Base-by-base conservation (phyloP, 305 asterid species). In the Fraxinus ornus region DNA sequence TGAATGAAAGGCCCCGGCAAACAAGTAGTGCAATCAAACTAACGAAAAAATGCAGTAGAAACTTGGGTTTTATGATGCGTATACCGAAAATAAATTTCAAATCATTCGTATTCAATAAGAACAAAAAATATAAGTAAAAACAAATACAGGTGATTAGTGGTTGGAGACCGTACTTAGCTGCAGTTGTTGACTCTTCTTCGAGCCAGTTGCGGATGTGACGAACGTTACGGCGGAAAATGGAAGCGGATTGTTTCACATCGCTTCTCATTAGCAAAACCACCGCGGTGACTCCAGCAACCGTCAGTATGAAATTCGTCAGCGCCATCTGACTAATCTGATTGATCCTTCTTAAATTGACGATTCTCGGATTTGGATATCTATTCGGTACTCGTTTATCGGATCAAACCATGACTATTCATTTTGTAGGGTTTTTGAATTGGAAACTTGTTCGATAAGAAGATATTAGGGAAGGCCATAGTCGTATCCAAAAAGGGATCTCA, bases 161-260 rank as follows among this genome's bases (percentile, higher is more conserved):
- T 21, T 62, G 71, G 30, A 44, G 47, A 3, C 44, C 86, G 57
- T 87, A 94, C 99, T 93, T 93, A 26, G 97, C 91, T 33, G 91
- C 97, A 8, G 94, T 5, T 62, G 91, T 62, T 5, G 98, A 92
- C 78, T 93, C 99, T 82, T 94, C 94, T 83, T 94, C 98, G 37
- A 95, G 90, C 99, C 99, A 95, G 37, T 84, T 86, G 71, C 97
- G 98, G 80, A 95, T 92, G 28, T 95, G 99, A 7, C 90, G 88
- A 75, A 90, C 89, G 85, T 95, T 95, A 15, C 97, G 94, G 84
- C 93, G 94, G 90, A 95, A 94, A 77, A 93, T 92, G 82, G 92
- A 1, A 78, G 97, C 99, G 1, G 98, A 91, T 37, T 94, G 97
- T 78, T 90, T 95, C 49, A 94, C 92, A 7, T 94, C 98, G 83